Evolutionary conservation across 371 early-diverging fungal genomes (phyloP).

Genomic region (Nematocida sp.): DNA sequence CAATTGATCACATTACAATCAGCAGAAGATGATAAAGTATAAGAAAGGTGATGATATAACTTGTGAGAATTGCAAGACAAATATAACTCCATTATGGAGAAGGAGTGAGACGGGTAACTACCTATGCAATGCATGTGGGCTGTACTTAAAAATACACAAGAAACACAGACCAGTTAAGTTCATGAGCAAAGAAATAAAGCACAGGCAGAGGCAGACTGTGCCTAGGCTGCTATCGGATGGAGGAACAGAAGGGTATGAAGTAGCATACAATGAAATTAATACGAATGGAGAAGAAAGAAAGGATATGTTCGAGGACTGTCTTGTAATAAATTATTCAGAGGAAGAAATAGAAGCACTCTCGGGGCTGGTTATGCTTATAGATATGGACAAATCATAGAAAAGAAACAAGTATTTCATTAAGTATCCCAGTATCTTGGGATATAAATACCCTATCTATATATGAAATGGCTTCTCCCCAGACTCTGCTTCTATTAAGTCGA

Average conservation of each 20-base stretch:
- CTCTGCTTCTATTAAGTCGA: conserved; percentile 7
- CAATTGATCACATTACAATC: conserved; percentile 62
- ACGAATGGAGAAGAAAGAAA: conserved; percentile 15
- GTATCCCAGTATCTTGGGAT: conserved; percentile 8
- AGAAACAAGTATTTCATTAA: conserved; percentile 21
- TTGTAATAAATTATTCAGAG: conserved; percentile 55
- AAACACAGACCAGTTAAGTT: conserved; percentile 62
- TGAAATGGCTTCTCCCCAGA: conserved; percentile 5
- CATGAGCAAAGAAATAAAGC: conserved; percentile 59
- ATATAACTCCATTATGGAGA: conserved; percentile 68
- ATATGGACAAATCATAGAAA: not conserved
- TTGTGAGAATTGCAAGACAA: conserved; percentile 67
- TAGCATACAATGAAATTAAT: conserved; percentile 55
- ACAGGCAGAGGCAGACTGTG: conserved; percentile 50
- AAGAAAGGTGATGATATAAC: conserved; percentile 58
- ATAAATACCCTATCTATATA: conserved; percentile 6
- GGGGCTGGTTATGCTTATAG: conserved; percentile 52
- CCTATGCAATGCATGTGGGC: conserved; percentile 70
- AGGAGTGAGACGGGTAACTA: conserved; percentile 60
- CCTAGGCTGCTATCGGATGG: conserved; percentile 29
- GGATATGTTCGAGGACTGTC: conserved; percentile 40
- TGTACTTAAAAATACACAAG: conserved; percentile 68
- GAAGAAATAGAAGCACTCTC: conserved; percentile 60
- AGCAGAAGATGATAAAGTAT: conserved; percentile 61
- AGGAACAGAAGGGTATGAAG: conserved; percentile 28